Evolutionary conservation across 2,329 filamentous ascomycete genomes (phyloP).

Genomic region (Neoarthrinium moseri): DNA sequence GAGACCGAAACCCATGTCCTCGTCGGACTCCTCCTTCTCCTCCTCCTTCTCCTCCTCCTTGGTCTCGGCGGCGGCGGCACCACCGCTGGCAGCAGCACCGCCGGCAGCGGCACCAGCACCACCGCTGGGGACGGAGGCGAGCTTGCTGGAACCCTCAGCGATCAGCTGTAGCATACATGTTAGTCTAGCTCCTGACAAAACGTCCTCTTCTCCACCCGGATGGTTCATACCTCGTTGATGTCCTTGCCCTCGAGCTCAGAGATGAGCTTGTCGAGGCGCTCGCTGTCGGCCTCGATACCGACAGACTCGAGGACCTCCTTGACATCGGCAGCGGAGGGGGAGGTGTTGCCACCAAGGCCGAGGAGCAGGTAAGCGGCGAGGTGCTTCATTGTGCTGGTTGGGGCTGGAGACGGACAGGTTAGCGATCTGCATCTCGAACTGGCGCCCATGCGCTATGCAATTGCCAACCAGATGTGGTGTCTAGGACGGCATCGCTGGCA

Average conservation of each 20-base stretch:
- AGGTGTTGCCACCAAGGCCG: conserved; percentile 86
- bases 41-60: conserved; percentile 70
- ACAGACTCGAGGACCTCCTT: conserved; percentile 88
- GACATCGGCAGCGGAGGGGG: conserved; percentile 82
- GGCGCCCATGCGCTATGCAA: neutral
- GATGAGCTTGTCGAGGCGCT: conserved; percentile 84
- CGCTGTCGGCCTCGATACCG: conserved; percentile 88
- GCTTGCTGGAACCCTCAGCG: conserved; percentile 83
- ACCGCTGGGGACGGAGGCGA: conserved; percentile 95
- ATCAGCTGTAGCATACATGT: conserved; percentile 67
- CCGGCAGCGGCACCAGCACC: conserved; percentile 71
- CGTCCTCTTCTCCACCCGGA: neutral
- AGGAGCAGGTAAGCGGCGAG: conserved; percentile 99
- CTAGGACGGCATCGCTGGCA: no score
- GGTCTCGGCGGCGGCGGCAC: conserved; percentile 61
- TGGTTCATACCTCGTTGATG: conserved; percentile 77
- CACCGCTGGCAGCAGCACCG: conserved; percentile 63
- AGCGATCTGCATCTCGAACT: conserved; percentile 8
- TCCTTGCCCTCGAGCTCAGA: conserved; percentile 89
- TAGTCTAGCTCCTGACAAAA: no score
- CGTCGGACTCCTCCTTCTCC: conserved; percentile 70
- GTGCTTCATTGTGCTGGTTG: conserved; percentile 90
- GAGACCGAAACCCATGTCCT: conserved; percentile 76
- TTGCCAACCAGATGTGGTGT: neutral
- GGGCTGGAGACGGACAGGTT: conserved; percentile 20